Conservation (phyloP, 306 rosid species). For the Myrica gale region DNA sequence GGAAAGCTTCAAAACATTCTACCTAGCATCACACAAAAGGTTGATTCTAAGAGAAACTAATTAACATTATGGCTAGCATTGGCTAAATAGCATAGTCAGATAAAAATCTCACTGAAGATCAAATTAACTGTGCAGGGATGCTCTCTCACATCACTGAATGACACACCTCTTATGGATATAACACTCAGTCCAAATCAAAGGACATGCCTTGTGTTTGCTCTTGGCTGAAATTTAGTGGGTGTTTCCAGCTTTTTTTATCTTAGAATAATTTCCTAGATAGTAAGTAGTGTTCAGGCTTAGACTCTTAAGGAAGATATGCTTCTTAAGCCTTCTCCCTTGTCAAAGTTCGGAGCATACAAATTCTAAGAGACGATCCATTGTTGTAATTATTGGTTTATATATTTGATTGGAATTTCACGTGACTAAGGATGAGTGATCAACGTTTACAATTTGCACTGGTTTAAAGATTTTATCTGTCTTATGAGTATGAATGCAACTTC, state of each 20-base stretch:
- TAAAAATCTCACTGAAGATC: not conserved
- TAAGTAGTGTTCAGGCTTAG: not conserved
- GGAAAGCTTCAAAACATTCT: not conserved
- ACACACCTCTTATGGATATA: not conserved
- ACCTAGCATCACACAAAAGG: not conserved
- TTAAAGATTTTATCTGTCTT: too few relatives aligned
- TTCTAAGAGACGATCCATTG: not conserved
- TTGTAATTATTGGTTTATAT: not conserved
- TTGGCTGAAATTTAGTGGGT: not conserved
- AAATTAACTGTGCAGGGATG: not conserved
- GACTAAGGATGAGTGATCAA: not conserved
- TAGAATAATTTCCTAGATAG: not conserved
- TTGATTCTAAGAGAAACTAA: not conserved
- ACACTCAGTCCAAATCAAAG: too few relatives aligned
- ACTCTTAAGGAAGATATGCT: not conserved
- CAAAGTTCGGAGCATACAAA: too few relatives aligned
- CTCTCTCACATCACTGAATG: not conserved
- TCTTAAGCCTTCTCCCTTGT: not conserved
- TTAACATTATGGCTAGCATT: not conserved
- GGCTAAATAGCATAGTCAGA: not conserved
- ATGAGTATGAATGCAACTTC: too few relatives aligned
- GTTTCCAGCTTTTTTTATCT: not conserved
- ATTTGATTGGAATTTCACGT: not conserved
- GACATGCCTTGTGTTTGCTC: not conserved
- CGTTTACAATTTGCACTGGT: not conserved